Base-by-base conservation (phyloP, 306 rosid genomes). In the Ammopiptanthus mongolicus region DNA sequence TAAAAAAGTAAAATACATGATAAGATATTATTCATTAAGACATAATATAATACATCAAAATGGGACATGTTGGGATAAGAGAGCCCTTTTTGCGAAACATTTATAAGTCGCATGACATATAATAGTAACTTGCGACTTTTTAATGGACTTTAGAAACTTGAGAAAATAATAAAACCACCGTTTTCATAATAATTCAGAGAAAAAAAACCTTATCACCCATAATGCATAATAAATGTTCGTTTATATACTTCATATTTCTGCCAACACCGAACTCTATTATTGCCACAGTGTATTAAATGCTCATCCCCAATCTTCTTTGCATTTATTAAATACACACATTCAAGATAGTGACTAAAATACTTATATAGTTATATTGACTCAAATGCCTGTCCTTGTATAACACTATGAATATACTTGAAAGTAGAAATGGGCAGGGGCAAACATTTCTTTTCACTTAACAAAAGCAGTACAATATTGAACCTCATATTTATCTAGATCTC, bases 211-310 rank as follows among this genome's bases (percentile, higher is more conserved):
- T 64, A 46, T 71, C 56, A 10, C n/a, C 31, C 14, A 36, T 56
- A 39, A 36, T 71, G 59, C 62, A 36, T 19, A 77, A 73, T 80
- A 71, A 82, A 85, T 84, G 85, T 77, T 79, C 1, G 2, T 50
- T 61, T 17, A 12, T 56, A 14, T 15, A 62, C 44, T 33, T 73
- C 25, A 51, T 63, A 76, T 77, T 80, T 72, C 47, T 76, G 73
- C 83, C 58, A 72, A 71, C 83, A 60, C 83, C 75, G 18, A 84
- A 69, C 89, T 85, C 88, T 73, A 85, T 82, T 84, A 84, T 82
- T 84, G 87, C 28, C 81, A 13, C 23, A 56, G 28, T 65, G 50
- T 48, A 76, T 81, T 84, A 48, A 88, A 84, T 83, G 84, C 75
- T 73, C 73, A 3, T 48, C 81, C 55, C 34, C 82, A 67, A 72